Evolutionary conservation across 78 protist species (phyloP).

Genomic region (Chrysochromulina parva): DNA sequence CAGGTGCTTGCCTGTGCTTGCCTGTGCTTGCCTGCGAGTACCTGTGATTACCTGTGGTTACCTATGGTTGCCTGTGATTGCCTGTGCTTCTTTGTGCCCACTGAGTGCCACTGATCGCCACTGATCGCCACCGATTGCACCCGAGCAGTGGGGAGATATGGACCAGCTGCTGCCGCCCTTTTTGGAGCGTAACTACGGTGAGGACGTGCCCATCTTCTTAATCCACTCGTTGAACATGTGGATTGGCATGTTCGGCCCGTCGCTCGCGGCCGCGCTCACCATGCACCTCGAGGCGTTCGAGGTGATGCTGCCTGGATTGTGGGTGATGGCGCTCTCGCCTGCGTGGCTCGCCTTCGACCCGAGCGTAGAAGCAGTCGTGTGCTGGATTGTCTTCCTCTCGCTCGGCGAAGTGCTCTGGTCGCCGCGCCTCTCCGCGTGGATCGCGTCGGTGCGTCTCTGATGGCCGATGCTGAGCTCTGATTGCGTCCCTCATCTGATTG

Average conservation of each 20-base stretch:
- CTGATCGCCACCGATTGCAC: too few relatives aligned
- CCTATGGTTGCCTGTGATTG: too few relatives aligned
- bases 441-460: too few relatives aligned
- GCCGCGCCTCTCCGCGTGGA: constrained; percentile 15
- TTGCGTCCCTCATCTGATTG: too few relatives aligned
- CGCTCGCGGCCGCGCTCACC: neutral
- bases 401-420: constrained; percentile 22
- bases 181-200: constrained; percentile 21
- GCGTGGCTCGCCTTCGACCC: neutral
- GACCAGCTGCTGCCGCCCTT: constrained; percentile 3
- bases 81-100: too few relatives aligned
- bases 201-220: neutral
- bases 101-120: too few relatives aligned
- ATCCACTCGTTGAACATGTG: neutral
- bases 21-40: too few relatives aligned
- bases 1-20: neutral
- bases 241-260: neutral
- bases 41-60: too few relatives aligned
- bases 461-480: too few relatives aligned
- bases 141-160: neutral
- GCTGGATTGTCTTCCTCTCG: neutral
- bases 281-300: neutral
- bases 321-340: neutral
- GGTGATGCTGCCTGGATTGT: neutral
- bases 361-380: neutral